Conservation (phyloP, 768 basidiomycete genomes). For the Leccinum pellstonianum region DNA sequence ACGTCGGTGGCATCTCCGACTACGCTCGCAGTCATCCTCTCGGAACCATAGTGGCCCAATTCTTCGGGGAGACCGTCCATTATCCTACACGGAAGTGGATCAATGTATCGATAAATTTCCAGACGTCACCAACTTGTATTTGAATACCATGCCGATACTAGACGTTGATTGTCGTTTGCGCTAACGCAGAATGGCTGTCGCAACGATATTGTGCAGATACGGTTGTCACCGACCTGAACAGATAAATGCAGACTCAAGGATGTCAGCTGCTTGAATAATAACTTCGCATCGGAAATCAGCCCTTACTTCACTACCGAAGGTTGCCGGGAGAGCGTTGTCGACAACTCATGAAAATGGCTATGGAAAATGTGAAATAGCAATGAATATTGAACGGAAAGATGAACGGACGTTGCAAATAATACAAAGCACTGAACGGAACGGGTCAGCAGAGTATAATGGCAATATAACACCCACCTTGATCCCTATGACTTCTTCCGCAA, state of each 20-base stretch:
- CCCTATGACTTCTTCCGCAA: conserved; percentile 73
- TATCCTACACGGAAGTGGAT: conserved; percentile 46
- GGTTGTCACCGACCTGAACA: conserved; percentile 55
- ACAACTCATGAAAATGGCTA: conserved; percentile 81
- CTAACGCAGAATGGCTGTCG: conserved; percentile 33
- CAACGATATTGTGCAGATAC: not conserved
- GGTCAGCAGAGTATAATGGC: not conserved
- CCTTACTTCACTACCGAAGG: conserved; percentile 81
- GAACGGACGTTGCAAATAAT: conserved; percentile 83
- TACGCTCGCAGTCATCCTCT: too few relatives aligned
- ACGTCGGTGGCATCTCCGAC: too few relatives aligned
- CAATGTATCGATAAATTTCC: not conserved
- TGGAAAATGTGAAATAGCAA: conserved; percentile 3
- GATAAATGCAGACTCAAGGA: conserved; percentile 71
- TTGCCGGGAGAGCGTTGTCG: conserved; percentile 68
- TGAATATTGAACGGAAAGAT: not conserved
- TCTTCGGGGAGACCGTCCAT: conserved; percentile 67
- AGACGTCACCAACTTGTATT: conserved; percentile 50
- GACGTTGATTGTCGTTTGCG: conserved; percentile 50
- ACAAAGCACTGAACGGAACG: conserved; percentile 60
- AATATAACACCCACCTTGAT: conserved; percentile 52
- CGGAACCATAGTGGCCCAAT: conserved; percentile 68
- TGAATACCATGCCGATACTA: conserved; percentile 46
- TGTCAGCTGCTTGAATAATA: not conserved
- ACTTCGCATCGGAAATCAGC: not conserved